phyloP scores from a whole-genome alignment of 1,139 yeast species.

The Yamadazyma sp. region DNA sequence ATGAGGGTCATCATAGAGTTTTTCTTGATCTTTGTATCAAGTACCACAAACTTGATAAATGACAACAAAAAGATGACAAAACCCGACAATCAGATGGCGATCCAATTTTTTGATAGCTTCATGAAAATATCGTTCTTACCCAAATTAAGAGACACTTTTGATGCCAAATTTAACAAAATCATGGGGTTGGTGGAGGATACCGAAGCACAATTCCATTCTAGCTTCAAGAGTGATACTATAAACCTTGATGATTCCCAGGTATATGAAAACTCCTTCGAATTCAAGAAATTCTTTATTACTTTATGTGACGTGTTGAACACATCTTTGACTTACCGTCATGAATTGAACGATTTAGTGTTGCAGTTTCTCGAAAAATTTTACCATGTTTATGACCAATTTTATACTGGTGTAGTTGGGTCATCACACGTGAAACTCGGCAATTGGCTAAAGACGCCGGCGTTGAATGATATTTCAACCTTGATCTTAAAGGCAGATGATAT shows the following conservation, averaged over 20 bases:
- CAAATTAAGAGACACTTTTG: constrained; percentile 58
- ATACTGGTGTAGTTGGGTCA: constrained; percentile 29
- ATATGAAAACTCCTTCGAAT: constrained; percentile 54
- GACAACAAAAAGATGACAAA: constrained; percentile 27
- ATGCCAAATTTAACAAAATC: constrained; percentile 29
- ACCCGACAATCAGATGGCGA: constrained; percentile 24
- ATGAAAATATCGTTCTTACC: constrained; percentile 67
- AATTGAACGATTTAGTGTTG: constrained; percentile 49
- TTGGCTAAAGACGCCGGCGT: constrained; percentile 45
- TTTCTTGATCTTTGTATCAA: constrained; percentile 54
- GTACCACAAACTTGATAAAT: constrained; percentile 20
- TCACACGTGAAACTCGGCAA: constrained; percentile 19
- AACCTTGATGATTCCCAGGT: constrained; percentile 14
- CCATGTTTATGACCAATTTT: constrained; percentile 29
- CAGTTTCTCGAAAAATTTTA: constrained; percentile 33
- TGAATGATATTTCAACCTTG: constrained; percentile 32
- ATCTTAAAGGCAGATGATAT: constrained; percentile 20
- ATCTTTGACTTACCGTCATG: constrained; percentile 54
- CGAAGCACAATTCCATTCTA: constrained; percentile 4
- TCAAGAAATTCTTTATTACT: constrained; percentile 51
- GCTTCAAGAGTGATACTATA: constrained; percentile 9
- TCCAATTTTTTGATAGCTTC: constrained; percentile 60
- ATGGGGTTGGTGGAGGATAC: constrained; percentile 22
- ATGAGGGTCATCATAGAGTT: constrained; percentile 73
- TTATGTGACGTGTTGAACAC: constrained; percentile 61